Evolutionary conservation across 495 filamentous ascomycete genomes (phyloP), one percentile per base, ranked within the genome.

Genomic region (Bacidia rubella): DNA sequence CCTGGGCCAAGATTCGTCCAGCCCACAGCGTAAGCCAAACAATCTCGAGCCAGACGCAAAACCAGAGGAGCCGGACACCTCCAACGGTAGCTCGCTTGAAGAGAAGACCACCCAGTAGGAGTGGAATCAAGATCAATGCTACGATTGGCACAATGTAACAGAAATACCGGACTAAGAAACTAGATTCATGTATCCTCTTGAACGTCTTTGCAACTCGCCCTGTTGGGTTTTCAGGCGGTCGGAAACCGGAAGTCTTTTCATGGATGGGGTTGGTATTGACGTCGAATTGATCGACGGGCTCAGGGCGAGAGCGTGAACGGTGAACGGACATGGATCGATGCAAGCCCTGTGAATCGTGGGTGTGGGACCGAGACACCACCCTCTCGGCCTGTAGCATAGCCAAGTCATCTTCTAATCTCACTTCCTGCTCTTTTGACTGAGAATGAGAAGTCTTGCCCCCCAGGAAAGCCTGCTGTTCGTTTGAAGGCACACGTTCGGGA

Each of bases 21-120:
- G 80, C 83, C 92, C 92, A 97, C 0, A 96, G 70, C 1, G 87
- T 87, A 40, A 94, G 69, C 90, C 90, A 97, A 41, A 96, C 78
- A 22, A 95, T 83, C 64, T 94, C 86, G 44, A 97, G 72, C 90
- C 90, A 97, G 45, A 96, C 85, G 41, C 85, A 82, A 56, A 97
- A 96, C 90, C 90, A 97, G 47, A 87, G 69, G 52, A 96, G 62
- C 55, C 75, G 51, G 1, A 95, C 86, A 29, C 81, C 88, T 2
- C 89, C 90, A 7, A 87, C 80, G 19, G 69, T 81, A 2, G 84
- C 78, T 25, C 78, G 62, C 10, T 74, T 72, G 57, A 80, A 85
- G 5, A 77, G 61, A 27, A 90, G 71, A 2, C 75, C 75, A 9
- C 87, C 90, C 25, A 98, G 65, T 3, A 98, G 74, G 42, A 94